phyloP scores from a whole-genome alignment of 306 rosid genomes.

The Cicer chorassanicum region DNA sequence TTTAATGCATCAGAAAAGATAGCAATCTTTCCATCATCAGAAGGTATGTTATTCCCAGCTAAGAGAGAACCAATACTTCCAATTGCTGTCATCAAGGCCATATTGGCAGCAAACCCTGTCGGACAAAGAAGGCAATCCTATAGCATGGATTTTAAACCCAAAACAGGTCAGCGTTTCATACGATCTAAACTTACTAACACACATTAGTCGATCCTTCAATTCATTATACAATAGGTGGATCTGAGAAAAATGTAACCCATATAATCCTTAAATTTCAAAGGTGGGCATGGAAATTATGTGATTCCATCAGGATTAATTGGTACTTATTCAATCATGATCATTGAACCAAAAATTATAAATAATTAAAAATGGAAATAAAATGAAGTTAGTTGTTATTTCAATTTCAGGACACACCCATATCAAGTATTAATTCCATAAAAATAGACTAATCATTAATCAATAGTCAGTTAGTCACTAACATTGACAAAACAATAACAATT shows the following conservation, averaged over 20 bases:
- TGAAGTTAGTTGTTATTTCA: slow-evolving; percentile 7
- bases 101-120: slow-evolving; percentile 98
- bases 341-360: slow-evolving; percentile 1
- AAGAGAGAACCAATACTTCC: slow-evolving; percentile 83
- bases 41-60: slow-evolving; percentile 58
- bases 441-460: neutral
- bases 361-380: slow-evolving; percentile 10
- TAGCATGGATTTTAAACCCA: slow-evolving; percentile 59
- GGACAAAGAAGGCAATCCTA: slow-evolving; percentile 99
- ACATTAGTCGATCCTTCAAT: slow-evolving; percentile 38
- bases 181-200: slow-evolving; percentile 33
- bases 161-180: slow-evolving; percentile 55
- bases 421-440: slow-evolving; percentile 21
- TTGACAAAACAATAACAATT: slow-evolving; percentile 6
- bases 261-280: slow-evolving; percentile 23
- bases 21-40: slow-evolving; percentile 73
- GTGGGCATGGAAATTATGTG: neutral
- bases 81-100: slow-evolving; percentile 88
- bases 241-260: slow-evolving; percentile 30
- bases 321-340: neutral
- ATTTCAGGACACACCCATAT: neutral
- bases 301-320: slow-evolving; percentile 28
- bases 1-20: slow-evolving; percentile 86
- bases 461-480: neutral
- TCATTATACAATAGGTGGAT: slow-evolving; percentile 26